Percentiles rank a stretch among this genome's conserved stretches.
These are phyloP conservation scores for Cordia subcordata DNA, from an alignment of 257 asterid species.

Conservation along the genomic window DNA sequence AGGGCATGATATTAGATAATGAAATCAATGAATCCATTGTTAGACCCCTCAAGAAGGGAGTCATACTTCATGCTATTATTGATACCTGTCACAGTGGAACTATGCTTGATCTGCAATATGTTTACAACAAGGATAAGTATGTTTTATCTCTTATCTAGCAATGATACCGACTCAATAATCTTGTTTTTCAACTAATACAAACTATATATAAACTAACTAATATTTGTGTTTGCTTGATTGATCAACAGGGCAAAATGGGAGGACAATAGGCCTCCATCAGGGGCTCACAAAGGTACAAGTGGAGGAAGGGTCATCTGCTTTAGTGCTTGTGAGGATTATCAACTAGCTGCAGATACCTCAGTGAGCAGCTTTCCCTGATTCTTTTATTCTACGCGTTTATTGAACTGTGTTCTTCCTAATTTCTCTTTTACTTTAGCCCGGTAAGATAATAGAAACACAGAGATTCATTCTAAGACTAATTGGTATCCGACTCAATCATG, in stretches of 20 bases:
- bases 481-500: no score
- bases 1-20: slow-evolving; percentile 58
- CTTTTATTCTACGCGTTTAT: not conserved
- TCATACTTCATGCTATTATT: slow-evolving; percentile 66
- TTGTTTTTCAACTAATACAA: no score
- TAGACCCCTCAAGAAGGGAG: slow-evolving; percentile 38
- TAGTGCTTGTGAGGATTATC: slow-evolving; percentile 80
- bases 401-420: no score
- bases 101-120: slow-evolving; percentile 54
- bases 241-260: slow-evolving; percentile 34
- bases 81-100: slow-evolving; percentile 88
- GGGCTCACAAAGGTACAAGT: slow-evolving; percentile 37
- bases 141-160: not conserved
- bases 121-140: slow-evolving; percentile 31
- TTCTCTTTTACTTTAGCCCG: no score
- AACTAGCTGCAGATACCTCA: slow-evolving; percentile 68
- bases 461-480: no score
- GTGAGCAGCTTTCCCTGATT: slow-evolving; percentile 21
- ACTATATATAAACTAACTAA: no score
- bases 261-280: slow-evolving; percentile 27
- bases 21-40: slow-evolving; percentile 49
- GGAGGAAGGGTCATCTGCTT: slow-evolving; percentile 68
- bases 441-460: no score
- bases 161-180: not conserved
- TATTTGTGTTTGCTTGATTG: not conserved